A percentile compares a stretch with the other conserved stretches of the same genome.
These are phyloP conservation scores for Arxiozyma heterogenica DNA, from an alignment of 1,139 yeast genomes.

Conservation along the genomic window DNA sequence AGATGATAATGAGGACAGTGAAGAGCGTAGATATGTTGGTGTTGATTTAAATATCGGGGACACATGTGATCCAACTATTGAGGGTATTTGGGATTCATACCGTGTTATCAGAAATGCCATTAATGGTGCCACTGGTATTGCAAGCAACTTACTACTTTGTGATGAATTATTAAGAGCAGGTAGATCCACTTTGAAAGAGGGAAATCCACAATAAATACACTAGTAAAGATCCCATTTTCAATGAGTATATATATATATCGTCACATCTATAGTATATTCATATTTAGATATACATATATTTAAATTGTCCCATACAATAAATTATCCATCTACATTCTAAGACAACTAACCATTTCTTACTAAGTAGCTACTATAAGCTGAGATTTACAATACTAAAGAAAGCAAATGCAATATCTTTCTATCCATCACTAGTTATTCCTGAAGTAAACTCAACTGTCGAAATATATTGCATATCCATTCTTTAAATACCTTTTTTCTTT, in stretches of 20 bases:
- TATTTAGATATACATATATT: no score
- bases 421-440: neutral
- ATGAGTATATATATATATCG: neutral
- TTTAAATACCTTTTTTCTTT: neutral
- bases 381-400: no score
- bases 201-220: conserved; percentile 24
- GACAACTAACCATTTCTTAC: neutral
- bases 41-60: conserved; percentile 87
- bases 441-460: neutral
- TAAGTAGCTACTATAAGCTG: no score
- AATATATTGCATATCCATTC: neutral
- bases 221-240: neutral
- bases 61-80: conserved; percentile 89
- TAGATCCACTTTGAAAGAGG: conserved; percentile 73
- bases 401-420: neutral
- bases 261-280: neutral
- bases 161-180: conserved; percentile 97
- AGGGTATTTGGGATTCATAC: conserved; percentile 95
- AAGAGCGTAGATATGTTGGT: conserved; percentile 78
- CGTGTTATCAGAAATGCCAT: conserved; percentile 89
- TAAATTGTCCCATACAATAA: no score
- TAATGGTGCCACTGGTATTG: conserved; percentile 88
- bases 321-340: no score
- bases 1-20: conserved; percentile 30
- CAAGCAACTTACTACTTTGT: conserved; percentile 82